Evolutionary conservation across 306 rosid species (phyloP), one percentile per base, ranked within the genome.

Genomic region (Citrullus mucosospermus): DNA sequence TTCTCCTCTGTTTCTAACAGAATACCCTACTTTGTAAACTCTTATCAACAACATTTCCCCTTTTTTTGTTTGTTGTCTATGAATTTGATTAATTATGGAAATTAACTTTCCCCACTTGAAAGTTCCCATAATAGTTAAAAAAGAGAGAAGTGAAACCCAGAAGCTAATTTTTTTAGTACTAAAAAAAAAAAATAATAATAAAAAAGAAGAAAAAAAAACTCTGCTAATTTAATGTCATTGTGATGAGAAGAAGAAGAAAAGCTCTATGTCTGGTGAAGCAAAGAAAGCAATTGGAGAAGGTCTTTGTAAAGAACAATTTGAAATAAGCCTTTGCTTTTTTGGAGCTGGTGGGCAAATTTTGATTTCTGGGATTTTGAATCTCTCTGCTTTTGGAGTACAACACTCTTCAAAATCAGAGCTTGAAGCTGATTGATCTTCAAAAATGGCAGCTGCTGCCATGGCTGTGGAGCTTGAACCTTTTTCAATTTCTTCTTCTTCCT

Each of bases 331-430:
- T 72, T 54, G 88, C 59, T 86, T 90, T 86, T 88, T 88, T 5
- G 94, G 94, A 28, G 94, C 94, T n/a, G 94, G 90, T 2, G 94
- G 94, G 76, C 94, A 90, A n/a, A 90, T 83, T 41, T 87, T 81
- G 78, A 88, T 81, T 80, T 90, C 92, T 28, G 94, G 94, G 80
- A 90, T 88, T 80, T 71, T 75, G 17, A 83, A 90, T 46, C 86
- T 85, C 50, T 88, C 83, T 18, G 90, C 91, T 81, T 86, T 90
- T 13, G 93, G 94, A 1, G 94, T 90, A 5, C 87, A 82, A 32
- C 89, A 88, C 1, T 79, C 81, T 87, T 78, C 81, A 13, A 63
- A 51, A 51, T 87, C 92, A 75, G 74, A 79, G 32, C 79, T 85
- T 38, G 73, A 65, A 36, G 9, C 48, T 65, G 25, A 1, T 63